Conservation (phyloP, 2,329 filamentous ascomycete species). For the Penicillium sp. region DNA sequence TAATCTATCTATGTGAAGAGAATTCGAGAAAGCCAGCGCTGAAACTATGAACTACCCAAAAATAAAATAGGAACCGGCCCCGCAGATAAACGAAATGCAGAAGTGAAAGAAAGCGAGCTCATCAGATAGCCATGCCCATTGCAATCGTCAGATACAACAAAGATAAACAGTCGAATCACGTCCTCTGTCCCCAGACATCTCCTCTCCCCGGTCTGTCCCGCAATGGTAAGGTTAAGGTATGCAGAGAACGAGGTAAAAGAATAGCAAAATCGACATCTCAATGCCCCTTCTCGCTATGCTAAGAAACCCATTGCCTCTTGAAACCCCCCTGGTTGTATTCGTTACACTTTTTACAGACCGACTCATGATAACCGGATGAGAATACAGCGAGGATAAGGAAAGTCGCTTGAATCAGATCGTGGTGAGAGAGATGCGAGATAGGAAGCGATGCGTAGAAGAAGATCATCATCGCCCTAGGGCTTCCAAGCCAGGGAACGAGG, state of each 20-base stretch:
- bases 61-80: conserved; percentile 5
- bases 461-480: not conserved
- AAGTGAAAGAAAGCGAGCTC: conserved; percentile 10
- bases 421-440: not conserved
- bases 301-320: conserved; percentile 10
- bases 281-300: conserved; percentile 12
- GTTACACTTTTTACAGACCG: conserved; percentile 15
- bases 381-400: not conserved
- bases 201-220: not conserved
- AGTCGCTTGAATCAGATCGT: conserved; percentile 7
- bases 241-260: conserved; percentile 7
- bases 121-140: conserved; percentile 14
- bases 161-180: conserved; percentile 14
- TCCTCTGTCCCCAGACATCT: conserved; percentile 1
- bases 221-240: conserved; percentile 14
- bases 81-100: conserved; percentile 10
- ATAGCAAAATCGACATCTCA: conserved; percentile 10
- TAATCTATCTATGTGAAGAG: conserved; percentile 25
- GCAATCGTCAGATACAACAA: conserved; percentile 17
- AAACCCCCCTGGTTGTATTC: not conserved
- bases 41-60: conserved; percentile 6
- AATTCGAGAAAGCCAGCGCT: conserved; percentile 5
- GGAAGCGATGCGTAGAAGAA: not conserved
- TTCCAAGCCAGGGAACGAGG: not conserved
- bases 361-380: conserved; percentile 6